Base-by-base conservation (phyloP, 2,329 filamentous ascomycete genomes). In the Tolypocladium paradoxum region DNA sequence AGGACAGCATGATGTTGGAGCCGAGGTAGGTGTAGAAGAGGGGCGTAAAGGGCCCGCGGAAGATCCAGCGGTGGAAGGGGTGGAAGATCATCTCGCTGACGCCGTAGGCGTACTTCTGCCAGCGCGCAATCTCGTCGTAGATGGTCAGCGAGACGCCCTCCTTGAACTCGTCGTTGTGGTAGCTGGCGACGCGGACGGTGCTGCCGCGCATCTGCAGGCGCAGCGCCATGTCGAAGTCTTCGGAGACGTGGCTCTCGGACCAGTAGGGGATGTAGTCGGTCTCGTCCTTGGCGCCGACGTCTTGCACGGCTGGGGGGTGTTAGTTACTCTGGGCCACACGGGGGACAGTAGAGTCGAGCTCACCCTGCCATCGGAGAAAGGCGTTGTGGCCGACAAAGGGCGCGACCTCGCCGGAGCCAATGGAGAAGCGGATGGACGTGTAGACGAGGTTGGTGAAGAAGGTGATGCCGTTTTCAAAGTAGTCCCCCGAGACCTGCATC, bases 391-490 rank as follows among this genome's bases (percentile, higher is more conserved):
- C 87, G 56, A 90, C 87, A 59, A 90, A 90, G 0, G 85, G 85
- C 0, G 85, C 83, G 7, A 85, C 79, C 51, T 90, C 87, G 5
- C 87, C 87, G 50, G 81, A 84, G 7, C 82, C 79, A 31, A 89
- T 84, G 22, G 82, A 80, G 62, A 84, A 90, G 29, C 78, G 76
- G 61, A 90, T 90, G 35, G 84, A 80, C 0, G 81, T 84, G 71
- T 90, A 91, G 60, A 90, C 82, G 50, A 90, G 76, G 62, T 90
- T 84, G 43, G 87, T 90, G 70, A 90, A 90, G 71, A 86, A 90
- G 1, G 85, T 87, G 61, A 88, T 86, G 18, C 71, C 70, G 50
- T 84, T 85, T 68, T 91, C 87, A 60, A 90, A 90, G 68, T 82
- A 87, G 51, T 78, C 83, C 60, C 81, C 73, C 1, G 83, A 80